These are phyloP conservation scores for Microglena sp. DNA, from an alignment of 139 green algal genomes.

Conservation along the genomic window DNA sequence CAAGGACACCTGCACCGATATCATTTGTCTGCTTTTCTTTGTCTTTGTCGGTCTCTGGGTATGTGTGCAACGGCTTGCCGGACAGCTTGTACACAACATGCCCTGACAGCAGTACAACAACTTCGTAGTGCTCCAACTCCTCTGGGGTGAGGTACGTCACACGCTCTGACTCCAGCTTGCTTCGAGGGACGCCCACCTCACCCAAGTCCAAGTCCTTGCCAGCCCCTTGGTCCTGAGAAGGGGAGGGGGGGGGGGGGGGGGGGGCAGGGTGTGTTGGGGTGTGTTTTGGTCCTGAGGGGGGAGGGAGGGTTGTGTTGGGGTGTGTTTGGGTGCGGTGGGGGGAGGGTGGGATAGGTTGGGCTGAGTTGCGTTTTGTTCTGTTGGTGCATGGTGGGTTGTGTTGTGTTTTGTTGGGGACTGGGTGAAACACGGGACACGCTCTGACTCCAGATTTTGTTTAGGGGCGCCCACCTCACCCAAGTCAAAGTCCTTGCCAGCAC, in stretches of 20 bases:
- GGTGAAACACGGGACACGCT: constrained; percentile 45
- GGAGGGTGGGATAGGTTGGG: too few species aligned
- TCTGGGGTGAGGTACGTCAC: constrained; percentile 39
- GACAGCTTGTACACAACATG: constrained; percentile 28
- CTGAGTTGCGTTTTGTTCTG: too few species aligned
- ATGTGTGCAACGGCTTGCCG: constrained; percentile 34
- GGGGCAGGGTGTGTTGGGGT: too few species aligned
- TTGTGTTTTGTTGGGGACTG: too few species aligned
- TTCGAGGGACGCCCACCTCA: constrained; percentile 20
- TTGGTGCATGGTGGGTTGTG: too few species aligned
- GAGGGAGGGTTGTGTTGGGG: too few species aligned
- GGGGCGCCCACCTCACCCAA: constrained; percentile 22
- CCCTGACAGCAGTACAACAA: constrained; percentile 25
- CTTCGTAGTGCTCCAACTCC: constrained; percentile 30
- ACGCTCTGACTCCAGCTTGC: constrained; percentile 39
- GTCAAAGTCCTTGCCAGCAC: constrained; percentile 34
- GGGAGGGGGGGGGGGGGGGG: too few species aligned
- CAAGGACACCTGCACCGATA: constrained; percentile 8
- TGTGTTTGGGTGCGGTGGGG: too few species aligned
- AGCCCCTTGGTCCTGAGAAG: constrained; percentile 40
- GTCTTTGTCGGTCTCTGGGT: constrained; percentile 3
- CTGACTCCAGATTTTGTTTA: constrained; percentile 31
- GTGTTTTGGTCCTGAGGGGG: too few species aligned
- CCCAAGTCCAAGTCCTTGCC: constrained; percentile 35
- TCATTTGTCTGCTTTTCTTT: constrained; percentile 1